Percentiles rank a stretch among this genome's conserved stretches.
phyloP scores from a whole-genome alignment of 2,329 filamentous ascomycete genomes.

The Pleoardoris graminearum region DNA sequence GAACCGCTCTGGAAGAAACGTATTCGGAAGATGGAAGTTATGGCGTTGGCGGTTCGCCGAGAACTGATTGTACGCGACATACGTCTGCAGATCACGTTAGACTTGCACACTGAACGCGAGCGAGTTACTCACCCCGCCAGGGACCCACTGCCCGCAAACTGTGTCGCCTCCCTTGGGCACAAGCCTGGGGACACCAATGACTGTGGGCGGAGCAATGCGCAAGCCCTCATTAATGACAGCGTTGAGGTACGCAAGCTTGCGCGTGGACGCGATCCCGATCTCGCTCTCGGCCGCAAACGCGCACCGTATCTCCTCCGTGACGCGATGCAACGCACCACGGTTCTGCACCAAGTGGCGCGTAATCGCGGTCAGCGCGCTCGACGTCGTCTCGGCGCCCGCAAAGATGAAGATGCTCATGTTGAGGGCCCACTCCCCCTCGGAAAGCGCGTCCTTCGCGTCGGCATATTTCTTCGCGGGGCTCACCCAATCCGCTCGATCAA shows the following conservation, averaged over 20 bases:
- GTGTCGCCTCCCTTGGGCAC: slow-evolving; percentile 30
- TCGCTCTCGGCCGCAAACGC: slow-evolving; percentile 29
- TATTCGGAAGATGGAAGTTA: slow-evolving; percentile 34
- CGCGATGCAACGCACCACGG: slow-evolving; percentile 27
- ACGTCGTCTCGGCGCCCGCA: slow-evolving; percentile 51
- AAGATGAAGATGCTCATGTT: slow-evolving; percentile 46
- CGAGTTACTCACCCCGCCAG: slow-evolving; percentile 14
- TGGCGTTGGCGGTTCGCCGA: slow-evolving; percentile 28
- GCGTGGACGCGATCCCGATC: slow-evolving; percentile 28
- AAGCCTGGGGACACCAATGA: slow-evolving; percentile 24
- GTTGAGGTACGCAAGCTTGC: slow-evolving; percentile 35
- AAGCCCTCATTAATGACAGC: slow-evolving; percentile 23
- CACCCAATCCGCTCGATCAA: slow-evolving; percentile 34
- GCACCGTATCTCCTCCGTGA: slow-evolving; percentile 30
- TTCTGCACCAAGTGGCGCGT: slow-evolving; percentile 39
- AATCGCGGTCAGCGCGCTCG: slow-evolving; percentile 43
- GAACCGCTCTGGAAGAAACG: slow-evolving; percentile 10
- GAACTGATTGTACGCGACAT: slow-evolving; percentile 36
- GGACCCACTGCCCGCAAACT: slow-evolving; percentile 28
- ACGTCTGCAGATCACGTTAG: slow-evolving; percentile 24
- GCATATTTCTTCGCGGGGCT: slow-evolving; percentile 29
- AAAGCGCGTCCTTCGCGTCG: slow-evolving; percentile 22
- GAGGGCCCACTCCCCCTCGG: slow-evolving; percentile 42
- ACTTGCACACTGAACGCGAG: not conserved
- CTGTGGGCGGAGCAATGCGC: slow-evolving; percentile 33